These are phyloP conservation scores for Cercospora brassicicola DNA, from an alignment of 2,329 filamentous ascomycete species.

Conservation along the genomic window DNA sequence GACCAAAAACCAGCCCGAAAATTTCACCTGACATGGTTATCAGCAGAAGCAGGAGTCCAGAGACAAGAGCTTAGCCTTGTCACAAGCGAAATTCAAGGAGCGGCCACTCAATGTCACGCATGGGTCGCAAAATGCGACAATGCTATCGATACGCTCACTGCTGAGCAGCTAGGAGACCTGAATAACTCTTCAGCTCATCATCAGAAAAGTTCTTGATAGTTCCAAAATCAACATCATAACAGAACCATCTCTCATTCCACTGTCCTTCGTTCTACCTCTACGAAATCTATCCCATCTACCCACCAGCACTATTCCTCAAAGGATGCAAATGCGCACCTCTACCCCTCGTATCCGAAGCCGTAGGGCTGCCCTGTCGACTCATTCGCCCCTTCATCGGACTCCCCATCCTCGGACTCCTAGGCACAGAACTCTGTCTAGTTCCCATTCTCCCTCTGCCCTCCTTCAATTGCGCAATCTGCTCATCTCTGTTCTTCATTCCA, in stretches of 20 bases:
- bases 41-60: too few species aligned
- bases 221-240: neutral
- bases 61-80: too few species aligned
- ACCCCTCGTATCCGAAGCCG: conserved; percentile 20
- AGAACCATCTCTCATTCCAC: neutral
- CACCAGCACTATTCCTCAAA: conserved; percentile 21
- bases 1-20: too few species aligned
- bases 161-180: too few species aligned
- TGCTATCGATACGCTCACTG: too few species aligned
- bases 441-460: conserved; percentile 39
- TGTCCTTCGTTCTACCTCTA: neutral
- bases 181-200: too few species aligned
- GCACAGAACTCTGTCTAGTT: conserved; percentile 41
- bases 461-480: conserved; percentile 39
- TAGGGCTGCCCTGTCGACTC: conserved; percentile 37
- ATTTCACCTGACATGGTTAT: too few species aligned
- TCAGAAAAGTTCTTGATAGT: neutral
- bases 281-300: neutral
- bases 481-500: conserved; percentile 36
- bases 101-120: too few species aligned
- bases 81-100: too few species aligned
- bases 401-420: conserved; percentile 39
- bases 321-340: conserved; percentile 27
- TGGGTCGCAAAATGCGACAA: too few species aligned
- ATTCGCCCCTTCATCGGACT: conserved; percentile 35